These are phyloP conservation scores for Bathelium albidoporum DNA, from an alignment of 495 filamentous ascomycete species.

Conservation along the genomic window DNA sequence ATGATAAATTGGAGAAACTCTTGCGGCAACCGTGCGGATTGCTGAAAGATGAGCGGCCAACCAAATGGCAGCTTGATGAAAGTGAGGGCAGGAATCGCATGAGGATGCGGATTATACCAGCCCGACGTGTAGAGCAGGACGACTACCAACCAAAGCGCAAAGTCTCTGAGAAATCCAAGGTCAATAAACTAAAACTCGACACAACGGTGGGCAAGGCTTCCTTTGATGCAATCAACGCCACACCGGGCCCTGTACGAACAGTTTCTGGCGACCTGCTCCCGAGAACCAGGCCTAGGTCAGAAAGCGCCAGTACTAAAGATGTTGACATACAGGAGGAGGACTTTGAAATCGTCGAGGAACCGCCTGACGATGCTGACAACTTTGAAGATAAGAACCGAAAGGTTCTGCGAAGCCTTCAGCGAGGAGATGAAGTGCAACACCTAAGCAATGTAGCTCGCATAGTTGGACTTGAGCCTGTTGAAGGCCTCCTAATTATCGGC, in stretches of 20 bases:
- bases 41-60: constrained; percentile 51
- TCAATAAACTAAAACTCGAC: constrained; percentile 33
- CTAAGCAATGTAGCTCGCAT: constrained; percentile 93
- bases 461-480: constrained; percentile 80
- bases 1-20: constrained; percentile 61
- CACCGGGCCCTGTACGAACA: neutral
- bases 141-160: constrained; percentile 82
- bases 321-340: constrained; percentile 55
- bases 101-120: constrained; percentile 74
- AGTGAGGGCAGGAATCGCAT: constrained; percentile 95
- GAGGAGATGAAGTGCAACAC: constrained; percentile 83
- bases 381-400: constrained; percentile 97
- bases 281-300: constrained; percentile 15
- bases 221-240: constrained; percentile 16
- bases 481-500: constrained; percentile 87
- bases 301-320: constrained; percentile 18
- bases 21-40: constrained; percentile 68
- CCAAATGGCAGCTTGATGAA: constrained; percentile 84
- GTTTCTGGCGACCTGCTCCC: neutral
- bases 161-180: constrained; percentile 24
- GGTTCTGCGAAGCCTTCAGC: constrained; percentile 88
- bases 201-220: constrained; percentile 26
- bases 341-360: constrained; percentile 89
- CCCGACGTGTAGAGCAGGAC: constrained; percentile 35
- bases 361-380: constrained; percentile 67